These are phyloP conservation scores for Albifimbria verrucaria DNA, from an alignment of 2,329 filamentous ascomycete genomes.

Conservation along the genomic window DNA sequence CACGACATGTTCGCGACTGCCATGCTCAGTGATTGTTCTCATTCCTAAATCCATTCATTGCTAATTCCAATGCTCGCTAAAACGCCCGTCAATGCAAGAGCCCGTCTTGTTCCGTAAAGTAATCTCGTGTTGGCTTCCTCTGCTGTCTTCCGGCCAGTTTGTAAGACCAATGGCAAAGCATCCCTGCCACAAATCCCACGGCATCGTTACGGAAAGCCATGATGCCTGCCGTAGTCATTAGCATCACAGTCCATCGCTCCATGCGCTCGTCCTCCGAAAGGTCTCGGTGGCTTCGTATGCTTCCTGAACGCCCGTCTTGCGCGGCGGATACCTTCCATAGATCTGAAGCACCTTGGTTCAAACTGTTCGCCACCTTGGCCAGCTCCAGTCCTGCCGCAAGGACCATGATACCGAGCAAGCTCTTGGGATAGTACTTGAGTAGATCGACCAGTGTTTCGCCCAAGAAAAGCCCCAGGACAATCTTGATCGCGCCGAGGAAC, in stretches of 20 bases:
- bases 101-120: conserved; percentile 24
- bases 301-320: conserved; percentile 29
- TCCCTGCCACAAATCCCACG: conserved; percentile 78
- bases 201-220: conserved; percentile 88
- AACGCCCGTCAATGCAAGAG: conserved; percentile 24
- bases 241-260: conserved; percentile 84
- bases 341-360: conserved; percentile 69
- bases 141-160: conserved; percentile 41
- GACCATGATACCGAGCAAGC: conserved; percentile 82
- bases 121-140: conserved; percentile 18
- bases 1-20: too few species aligned
- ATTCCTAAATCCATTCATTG: too few species aligned
- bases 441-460: conserved; percentile 71
- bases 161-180: conserved; percentile 74
- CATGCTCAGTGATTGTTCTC: too few species aligned
- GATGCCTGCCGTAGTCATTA: conserved; percentile 78
- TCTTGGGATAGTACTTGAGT: conserved; percentile 69
- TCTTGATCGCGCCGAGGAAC: conserved; percentile 71
- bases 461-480: conserved; percentile 71
- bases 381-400: conserved; percentile 86
- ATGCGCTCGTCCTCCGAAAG: conserved; percentile 65
- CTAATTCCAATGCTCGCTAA: too few species aligned
- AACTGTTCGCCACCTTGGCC: conserved; percentile 76
- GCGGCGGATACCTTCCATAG: conserved; percentile 53
- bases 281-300: conserved; percentile 43